Percentiles rank a stretch among this genome's conserved stretches.
These are phyloP conservation scores for Plasmodium vinckei DNA, from an alignment of 169 alveolate species.

Conservation along the genomic window DNA sequence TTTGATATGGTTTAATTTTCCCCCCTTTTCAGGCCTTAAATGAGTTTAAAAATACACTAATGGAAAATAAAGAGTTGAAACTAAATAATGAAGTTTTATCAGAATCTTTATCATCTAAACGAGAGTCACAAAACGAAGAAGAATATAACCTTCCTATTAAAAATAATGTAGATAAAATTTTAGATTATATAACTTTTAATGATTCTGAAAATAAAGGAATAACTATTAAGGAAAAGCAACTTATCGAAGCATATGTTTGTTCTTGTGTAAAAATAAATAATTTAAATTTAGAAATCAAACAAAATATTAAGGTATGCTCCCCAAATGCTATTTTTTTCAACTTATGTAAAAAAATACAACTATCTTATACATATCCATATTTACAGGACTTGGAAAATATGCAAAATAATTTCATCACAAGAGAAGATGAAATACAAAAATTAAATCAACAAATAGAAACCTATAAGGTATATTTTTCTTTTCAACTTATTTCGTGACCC, in stretches of 20 bases:
- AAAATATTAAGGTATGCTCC: slow-evolving; percentile 23
- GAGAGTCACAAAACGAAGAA: slow-evolving; percentile 11
- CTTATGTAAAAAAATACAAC: neutral
- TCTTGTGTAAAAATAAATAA: slow-evolving; percentile 59
- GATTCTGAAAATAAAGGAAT: slow-evolving; percentile 28
- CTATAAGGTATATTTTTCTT: slow-evolving; percentile 19
- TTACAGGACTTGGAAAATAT: slow-evolving; percentile 27
- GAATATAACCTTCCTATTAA: neutral
- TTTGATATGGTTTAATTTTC: neutral
- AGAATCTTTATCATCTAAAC: slow-evolving; percentile 14
- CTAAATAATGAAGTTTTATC: slow-evolving; percentile 24
- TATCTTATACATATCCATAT: slow-evolving; percentile 1
- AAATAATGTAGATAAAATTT: slow-evolving; percentile 45
- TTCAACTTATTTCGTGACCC: neutral
- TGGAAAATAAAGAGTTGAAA: slow-evolving; percentile 29
- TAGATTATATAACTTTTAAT: slow-evolving; percentile 14
- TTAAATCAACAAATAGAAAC: slow-evolving; percentile 58
- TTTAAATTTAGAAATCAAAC: slow-evolving; percentile 30
- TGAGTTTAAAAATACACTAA: slow-evolving; percentile 18
- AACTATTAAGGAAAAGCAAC: slow-evolving; percentile 52
- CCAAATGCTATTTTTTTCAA: slow-evolving; percentile 2
- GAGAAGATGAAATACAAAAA: slow-evolving; percentile 55
- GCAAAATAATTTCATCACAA: slow-evolving; percentile 13
- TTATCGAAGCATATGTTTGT: slow-evolving; percentile 63
- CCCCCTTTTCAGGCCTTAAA: slow-evolving; percentile 17